These are phyloP conservation scores for Umbelopsis isabellina DNA, from an alignment of 192 early-diverging fungal species.

Conservation along the genomic window DNA sequence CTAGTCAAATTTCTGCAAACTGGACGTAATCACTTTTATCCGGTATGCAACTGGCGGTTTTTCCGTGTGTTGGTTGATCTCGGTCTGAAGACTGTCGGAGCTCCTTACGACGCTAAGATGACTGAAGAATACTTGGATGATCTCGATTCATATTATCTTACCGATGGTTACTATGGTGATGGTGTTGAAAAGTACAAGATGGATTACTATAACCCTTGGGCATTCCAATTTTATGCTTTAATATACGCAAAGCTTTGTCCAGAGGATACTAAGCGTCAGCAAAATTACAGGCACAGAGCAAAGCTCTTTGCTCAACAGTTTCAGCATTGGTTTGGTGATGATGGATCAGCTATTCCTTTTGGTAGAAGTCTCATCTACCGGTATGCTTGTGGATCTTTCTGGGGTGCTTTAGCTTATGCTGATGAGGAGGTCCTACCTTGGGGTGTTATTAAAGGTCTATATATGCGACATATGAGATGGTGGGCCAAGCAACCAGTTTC, in stretches of 20 bases:
- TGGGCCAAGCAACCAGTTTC: constrained; percentile 25
- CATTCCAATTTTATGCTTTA: constrained; percentile 21
- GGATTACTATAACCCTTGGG: constrained; percentile 27
- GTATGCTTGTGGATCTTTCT: constrained; percentile 20
- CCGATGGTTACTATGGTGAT: constrained; percentile 26
- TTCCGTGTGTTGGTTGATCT: constrained; percentile 28
- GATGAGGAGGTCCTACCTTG: constrained; percentile 26
- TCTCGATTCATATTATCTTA: constrained; percentile 18
- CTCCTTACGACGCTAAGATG: constrained; percentile 8
- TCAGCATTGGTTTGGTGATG: constrained; percentile 30
- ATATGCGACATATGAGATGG: constrained; percentile 29
- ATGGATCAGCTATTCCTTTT: constrained; percentile 24
- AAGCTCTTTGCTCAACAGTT: constrained; percentile 12
- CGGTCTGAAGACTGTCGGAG: constrained; percentile 18
- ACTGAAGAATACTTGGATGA: constrained; percentile 26
- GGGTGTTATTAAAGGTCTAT: constrained; percentile 30
- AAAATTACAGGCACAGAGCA: constrained; percentile 3
- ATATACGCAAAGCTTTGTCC: constrained; percentile 22
- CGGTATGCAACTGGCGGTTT: constrained; percentile 19
- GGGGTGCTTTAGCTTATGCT: constrained; percentile 17
- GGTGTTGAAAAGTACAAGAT: constrained; percentile 7
- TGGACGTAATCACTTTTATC: constrained; percentile 17
- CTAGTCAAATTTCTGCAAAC: neutral
- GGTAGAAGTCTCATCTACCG: constrained; percentile 19
- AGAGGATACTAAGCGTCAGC: constrained; percentile 10